phyloP scores from a whole-genome alignment of 1,284 basidiomycete species.

The Ceratobasidium papillatum region DNA sequence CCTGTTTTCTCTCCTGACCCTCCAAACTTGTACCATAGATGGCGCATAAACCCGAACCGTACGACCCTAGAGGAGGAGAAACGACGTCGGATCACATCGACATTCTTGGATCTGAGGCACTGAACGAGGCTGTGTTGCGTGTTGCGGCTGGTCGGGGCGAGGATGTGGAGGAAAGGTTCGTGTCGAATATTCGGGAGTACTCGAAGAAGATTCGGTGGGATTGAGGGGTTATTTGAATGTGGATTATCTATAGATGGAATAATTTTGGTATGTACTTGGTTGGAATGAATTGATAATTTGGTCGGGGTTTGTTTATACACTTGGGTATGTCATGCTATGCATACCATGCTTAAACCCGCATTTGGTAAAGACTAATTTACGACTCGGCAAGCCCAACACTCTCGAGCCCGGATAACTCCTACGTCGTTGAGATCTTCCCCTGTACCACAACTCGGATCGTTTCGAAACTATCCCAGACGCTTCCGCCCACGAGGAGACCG shows the following conservation, averaged over 20 bases:
- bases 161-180: constrained; percentile 72
- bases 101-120: constrained; percentile 84
- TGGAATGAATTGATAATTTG: background rate
- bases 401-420: background rate
- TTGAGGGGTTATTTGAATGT: background rate
- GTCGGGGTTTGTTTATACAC: constrained; percentile 12
- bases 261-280: background rate
- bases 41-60: constrained; percentile 79
- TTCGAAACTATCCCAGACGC: background rate
- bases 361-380: too few species aligned
- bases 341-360: too few species aligned
- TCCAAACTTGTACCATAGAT: constrained; percentile 62
- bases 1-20: constrained; percentile 8
- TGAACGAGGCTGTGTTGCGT: constrained; percentile 93
- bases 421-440: background rate
- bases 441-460: background rate
- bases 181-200: constrained; percentile 84
- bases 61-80: constrained; percentile 87
- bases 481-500: background rate
- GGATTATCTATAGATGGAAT: background rate
- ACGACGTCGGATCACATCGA: constrained; percentile 94
- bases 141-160: constrained; percentile 80
- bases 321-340: background rate
- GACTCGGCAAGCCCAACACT: background rate
- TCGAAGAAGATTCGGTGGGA: constrained; percentile 82